Base-by-base conservation (phyloP, 108 stramenopile genomes). In the Cylindrotheca closterium region DNA sequence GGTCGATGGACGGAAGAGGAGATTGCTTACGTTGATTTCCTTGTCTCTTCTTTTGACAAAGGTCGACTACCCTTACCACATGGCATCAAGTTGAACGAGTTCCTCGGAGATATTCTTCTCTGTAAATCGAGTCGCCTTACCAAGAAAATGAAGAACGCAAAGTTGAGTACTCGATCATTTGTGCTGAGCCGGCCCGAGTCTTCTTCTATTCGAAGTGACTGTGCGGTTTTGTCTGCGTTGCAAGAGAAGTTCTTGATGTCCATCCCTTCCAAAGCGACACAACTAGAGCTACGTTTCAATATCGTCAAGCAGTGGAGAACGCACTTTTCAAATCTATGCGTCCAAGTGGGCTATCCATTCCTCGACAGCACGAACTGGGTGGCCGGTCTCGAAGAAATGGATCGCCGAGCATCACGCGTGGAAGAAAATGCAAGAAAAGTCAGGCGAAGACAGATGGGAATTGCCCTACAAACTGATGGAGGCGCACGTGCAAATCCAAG, bases 141-240 rank as follows among this genome's bases (percentile, higher is more conserved):
- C 17, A 92, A 92, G 67, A 92, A 92, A 64, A 81, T 89, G 80
- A 92, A 89, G 66, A 82, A 88, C 61, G 87, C 87, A 21, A 87
- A 85, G 60, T 58, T 89, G 25, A 85, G 83, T 58, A 70, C 82
- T 8, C 68, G 86, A 55, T 75, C 82, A 2, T 92, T 79, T 53
- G 69, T 63, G 8, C 61, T 85, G 34, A 29, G 66, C 2, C 51
- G 52, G 15, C 22, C 63, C 0, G 28, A 45, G 45, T 19, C 53
- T 5, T 37, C 42, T 21, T 30, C 45, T 26, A 46, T 21, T 15
- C 27, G 1, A 48, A 27, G 46, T 30, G 74, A 60, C 32, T 57
- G 59, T 48, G 65, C 47, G 3, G 46, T 65, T 7, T 47, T 92
- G n/a, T 82, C 82, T 5, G 60, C 58, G 12, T 45, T 85, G 1